Base-by-base conservation (phyloP, 2,329 filamentous ascomycete species). In the Alternaria arborescens region DNA sequence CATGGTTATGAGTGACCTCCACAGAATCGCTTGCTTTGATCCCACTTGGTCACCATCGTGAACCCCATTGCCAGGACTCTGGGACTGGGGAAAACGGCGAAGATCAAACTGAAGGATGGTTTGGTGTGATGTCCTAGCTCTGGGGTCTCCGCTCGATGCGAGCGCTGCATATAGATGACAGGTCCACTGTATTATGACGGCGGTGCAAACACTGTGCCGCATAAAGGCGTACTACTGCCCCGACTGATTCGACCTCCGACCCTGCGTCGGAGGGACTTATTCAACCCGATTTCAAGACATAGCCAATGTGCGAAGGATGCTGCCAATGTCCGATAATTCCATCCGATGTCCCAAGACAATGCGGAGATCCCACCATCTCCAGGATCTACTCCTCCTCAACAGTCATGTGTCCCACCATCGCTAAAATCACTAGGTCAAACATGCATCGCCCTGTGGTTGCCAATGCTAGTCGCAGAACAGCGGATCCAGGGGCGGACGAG, bases 391-490 rank as follows among this genome's bases (percentile, higher is more conserved):
- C 18, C 43, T 48, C 34, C 46, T 50, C 40, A 18, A 41, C 43
- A 55, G 52, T 55, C 57, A 55, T 55, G 52, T 55, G 52, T 59
- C 57, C 57, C 57, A 55, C 52, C 44, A 55, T 55, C 52, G 46
- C 46, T 50, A 36, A 50, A 36, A 14, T 50, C 46, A 38, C 20
- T 12, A 36, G 46, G 30, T 38, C 22, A 32, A 8, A 36, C 32
- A 20, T 38, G 46, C 46, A 50, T 36, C 12, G 20, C 46, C 32
- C 46, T 38, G 20, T 50, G 3, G 30, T 38, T 8, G 46, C 46
- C 46, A 50, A 50, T 50, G 46, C 46, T 50, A 24, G 46, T n/a
- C 46, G 32, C 46, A 50, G 30, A 18, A 50, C 46, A 50, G 46
- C 46, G 46, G 46, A 36, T 8, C 30, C 30, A 26, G 5, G 46